These are phyloP conservation scores for Trichoderma reesei DNA, from an alignment of 495 filamentous ascomycete genomes.

Conservation along the genomic window DNA sequence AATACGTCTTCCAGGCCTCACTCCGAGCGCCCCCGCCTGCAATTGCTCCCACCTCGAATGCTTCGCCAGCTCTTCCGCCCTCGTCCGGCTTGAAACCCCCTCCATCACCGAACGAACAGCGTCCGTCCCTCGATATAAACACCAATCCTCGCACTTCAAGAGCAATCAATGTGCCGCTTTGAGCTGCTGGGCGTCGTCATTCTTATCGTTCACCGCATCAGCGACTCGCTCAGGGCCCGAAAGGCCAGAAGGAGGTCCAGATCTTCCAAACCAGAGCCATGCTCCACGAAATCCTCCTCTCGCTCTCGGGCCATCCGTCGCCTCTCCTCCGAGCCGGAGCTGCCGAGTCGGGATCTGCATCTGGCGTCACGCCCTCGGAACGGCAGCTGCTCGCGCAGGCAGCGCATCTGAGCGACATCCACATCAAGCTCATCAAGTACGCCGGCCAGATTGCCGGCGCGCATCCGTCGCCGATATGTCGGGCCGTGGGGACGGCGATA, in stretches of 20 bases:
- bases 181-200: slow-evolving; percentile 40
- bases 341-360: slow-evolving; percentile 26
- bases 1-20: too few species aligned
- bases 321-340: slow-evolving; percentile 55
- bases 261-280: slow-evolving; percentile 38
- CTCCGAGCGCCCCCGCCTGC: background rate
- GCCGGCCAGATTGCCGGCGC: slow-evolving; percentile 54
- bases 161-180: slow-evolving; percentile 33
- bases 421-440: slow-evolving; percentile 54
- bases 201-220: slow-evolving; percentile 33
- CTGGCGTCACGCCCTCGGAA: slow-evolving; percentile 61
- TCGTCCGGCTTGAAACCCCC: slow-evolving; percentile 2
- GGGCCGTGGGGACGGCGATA: slow-evolving; percentile 76
- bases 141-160: background rate
- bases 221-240: slow-evolving; percentile 14
- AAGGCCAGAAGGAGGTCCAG: slow-evolving; percentile 2
- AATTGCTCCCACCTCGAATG: background rate
- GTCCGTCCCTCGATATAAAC: background rate
- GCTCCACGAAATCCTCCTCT: slow-evolving; percentile 95
- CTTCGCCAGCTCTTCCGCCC: background rate
- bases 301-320: slow-evolving; percentile 86
- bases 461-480: slow-evolving; percentile 72
- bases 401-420: slow-evolving; percentile 63
- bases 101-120: background rate
- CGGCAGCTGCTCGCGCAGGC: slow-evolving; percentile 70